Conservation (phyloP, 352 stramenopile genomes). For the Phytophthora melonis region DNA sequence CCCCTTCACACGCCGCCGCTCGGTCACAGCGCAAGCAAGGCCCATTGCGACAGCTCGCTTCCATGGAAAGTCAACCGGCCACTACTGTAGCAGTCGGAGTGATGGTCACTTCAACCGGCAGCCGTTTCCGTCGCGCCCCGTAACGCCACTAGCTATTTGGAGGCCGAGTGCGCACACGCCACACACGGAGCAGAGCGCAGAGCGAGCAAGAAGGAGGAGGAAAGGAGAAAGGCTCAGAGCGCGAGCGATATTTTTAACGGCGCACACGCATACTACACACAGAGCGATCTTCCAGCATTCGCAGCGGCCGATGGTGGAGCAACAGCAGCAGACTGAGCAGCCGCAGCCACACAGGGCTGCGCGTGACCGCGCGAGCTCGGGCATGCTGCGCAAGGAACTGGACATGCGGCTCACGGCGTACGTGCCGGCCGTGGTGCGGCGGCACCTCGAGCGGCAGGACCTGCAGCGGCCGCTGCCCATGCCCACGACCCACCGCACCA, state of each 20-base stretch:
- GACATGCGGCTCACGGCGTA: constrained; percentile 88
- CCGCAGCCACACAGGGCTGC: constrained; percentile 1
- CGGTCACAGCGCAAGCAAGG: background rate
- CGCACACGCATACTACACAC: background rate
- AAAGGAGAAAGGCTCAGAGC: no score
- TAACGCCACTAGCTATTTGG: constrained; percentile 55
- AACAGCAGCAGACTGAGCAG: constrained; percentile 7
- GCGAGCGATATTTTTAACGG: constrained; percentile 23
- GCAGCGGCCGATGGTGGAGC: constrained; percentile 21
- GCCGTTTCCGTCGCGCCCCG: constrained; percentile 32
- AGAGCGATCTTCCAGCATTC: background rate
- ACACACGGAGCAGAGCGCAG: no score
- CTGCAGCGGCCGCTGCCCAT: constrained; percentile 47
- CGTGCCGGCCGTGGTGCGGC: constrained; percentile 80
- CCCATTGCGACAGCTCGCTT: constrained; percentile 21
- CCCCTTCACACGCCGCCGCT: no score
- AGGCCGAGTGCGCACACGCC: constrained; percentile 1
- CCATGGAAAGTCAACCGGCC: constrained; percentile 40
- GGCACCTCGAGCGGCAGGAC: constrained; percentile 75
- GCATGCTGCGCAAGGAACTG: constrained; percentile 75
- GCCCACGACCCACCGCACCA: constrained; percentile 78
- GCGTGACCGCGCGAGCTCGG: constrained; percentile 45
- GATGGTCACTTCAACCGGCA: constrained; percentile 43
- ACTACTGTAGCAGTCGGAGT: constrained; percentile 29
- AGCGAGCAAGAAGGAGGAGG: no score